A percentile compares a stretch with the other conserved stretches of the same genome.
phyloP scores from a whole-genome alignment of 345 rosid genomes.

The Dovyalis caffra region DNA sequence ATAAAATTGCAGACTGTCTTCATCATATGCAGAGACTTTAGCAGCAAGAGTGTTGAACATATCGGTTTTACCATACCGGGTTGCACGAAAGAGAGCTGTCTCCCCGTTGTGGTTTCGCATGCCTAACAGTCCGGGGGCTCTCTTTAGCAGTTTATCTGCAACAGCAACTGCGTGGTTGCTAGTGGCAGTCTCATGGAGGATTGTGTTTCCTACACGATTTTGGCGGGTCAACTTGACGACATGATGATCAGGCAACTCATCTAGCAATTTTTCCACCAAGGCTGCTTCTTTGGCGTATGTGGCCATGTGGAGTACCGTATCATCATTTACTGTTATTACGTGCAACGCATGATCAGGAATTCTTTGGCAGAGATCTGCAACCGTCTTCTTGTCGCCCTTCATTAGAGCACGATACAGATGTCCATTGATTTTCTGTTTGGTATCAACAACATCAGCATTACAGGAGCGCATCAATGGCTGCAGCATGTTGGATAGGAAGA shows the following conservation, averaged over 20 bases:
- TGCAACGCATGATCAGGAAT: too few species aligned
- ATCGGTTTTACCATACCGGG: background rate
- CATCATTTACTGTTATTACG: too few species aligned
- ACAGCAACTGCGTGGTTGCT: background rate
- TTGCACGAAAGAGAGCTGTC: slow-evolving; percentile 4
- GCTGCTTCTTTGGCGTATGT: too few species aligned
- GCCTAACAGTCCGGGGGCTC: background rate
- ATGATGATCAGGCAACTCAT: background rate
- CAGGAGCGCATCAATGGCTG: too few species aligned
- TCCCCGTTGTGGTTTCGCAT: slow-evolving; percentile 12
- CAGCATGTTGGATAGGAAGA: too few species aligned
- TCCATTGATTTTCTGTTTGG: background rate
- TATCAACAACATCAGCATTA: background rate
- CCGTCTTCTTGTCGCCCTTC: too few species aligned
- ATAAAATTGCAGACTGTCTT: background rate
- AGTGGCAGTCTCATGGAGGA: background rate
- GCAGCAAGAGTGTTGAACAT: background rate
- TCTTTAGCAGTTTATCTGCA: background rate
- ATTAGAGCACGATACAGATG: background rate
- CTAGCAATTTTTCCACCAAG: background rate
- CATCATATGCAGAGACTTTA: background rate
- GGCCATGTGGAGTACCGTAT: too few species aligned
- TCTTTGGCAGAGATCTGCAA: too few species aligned
- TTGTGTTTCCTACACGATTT: background rate
- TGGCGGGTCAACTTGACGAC: background rate